A percentile compares a stretch with the other conserved stretches of the same genome.
These are phyloP conservation scores for Rhizopus arrhizus DNA, from an alignment of 371 early-diverging fungal genomes.

Conservation along the genomic window DNA sequence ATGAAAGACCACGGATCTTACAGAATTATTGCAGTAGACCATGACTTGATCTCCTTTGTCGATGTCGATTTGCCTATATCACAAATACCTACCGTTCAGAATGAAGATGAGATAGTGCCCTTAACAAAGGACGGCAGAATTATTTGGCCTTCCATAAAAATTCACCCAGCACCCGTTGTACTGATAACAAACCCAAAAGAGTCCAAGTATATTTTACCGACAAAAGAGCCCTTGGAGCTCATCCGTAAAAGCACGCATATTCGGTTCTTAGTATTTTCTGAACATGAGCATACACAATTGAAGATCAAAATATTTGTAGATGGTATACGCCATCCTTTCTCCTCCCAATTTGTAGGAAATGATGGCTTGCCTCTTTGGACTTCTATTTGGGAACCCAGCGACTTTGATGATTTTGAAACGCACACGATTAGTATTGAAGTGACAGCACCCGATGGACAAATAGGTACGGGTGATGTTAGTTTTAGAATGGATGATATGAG, in stretches of 20 bases:
- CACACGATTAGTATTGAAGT: conserved; percentile 68
- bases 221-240: conserved; percentile 70
- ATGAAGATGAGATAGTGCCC: conserved; percentile 11
- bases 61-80: conserved; percentile 69
- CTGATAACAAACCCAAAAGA: conserved; percentile 92
- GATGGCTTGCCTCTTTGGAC: conserved; percentile 72
- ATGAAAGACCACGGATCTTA: conserved; percentile 84
- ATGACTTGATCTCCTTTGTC: conserved; percentile 83
- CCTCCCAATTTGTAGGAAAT: conserved; percentile 38
- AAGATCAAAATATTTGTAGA: conserved; percentile 56
- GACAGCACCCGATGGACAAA: conserved; percentile 54
- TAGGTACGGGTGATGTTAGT: conserved; percentile 36
- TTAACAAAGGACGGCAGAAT: conserved; percentile 19
- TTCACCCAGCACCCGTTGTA: conserved; percentile 68
- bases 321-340: conserved; percentile 43
- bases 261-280: conserved; percentile 73
- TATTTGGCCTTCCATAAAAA: conserved; percentile 22
- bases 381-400: conserved; percentile 68
- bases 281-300: conserved; percentile 36
- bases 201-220: conserved; percentile 68
- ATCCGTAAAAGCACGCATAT: conserved; percentile 69
- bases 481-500: conserved; percentile 71
- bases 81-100: conserved; percentile 46
- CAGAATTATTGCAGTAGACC: conserved; percentile 84
- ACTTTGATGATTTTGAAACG: conserved; percentile 63